Evolutionary conservation across 2,329 filamentous ascomycete species (phyloP), one percentile per base, ranked within the genome.

Genomic region (Balansia obtecta): DNA sequence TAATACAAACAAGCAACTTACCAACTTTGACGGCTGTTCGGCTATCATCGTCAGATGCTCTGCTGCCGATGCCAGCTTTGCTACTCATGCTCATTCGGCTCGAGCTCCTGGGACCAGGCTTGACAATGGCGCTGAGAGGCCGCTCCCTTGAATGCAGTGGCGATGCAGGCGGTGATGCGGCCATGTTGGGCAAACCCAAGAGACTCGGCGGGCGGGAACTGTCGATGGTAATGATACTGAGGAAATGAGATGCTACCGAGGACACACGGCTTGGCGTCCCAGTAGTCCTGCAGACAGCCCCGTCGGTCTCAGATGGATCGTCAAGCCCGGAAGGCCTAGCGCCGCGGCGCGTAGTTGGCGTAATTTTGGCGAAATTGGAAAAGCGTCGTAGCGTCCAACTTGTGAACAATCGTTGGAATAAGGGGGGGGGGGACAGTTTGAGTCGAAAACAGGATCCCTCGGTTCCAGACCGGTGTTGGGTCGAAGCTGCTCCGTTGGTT

Each of bases 11-110:
- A 9, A 18, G 45, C 34, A 8, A 45, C 89, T 61, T 79, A 96
- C 90, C 90, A 65, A 96, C 90, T 91, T 88, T 93, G 70, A 96
- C 90, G 27, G 90, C 87, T 7, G 90, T 95, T 65, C 86, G 90
- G 55, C 77, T 78, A 65, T 95, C 90, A 60, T 96, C 90, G 61
- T 96, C 90, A 0, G 89, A 95, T 22, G 85, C 84, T 63, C 88
- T 80, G 69, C 88, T 95, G 55, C 82, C 85, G 48, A 76, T 82
- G 61, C 80, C 82, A 48, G 80, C 83, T 67, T 86, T 91, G 71
- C 86, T 86, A 61, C 77, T 83, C 72, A 85, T 85, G 71, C 88
- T 95, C 76, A 95, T 74, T 59, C 90, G 86, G 70, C 88, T 95
- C 58, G 76, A 86, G 65, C 87, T 93, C 65, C 88, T 68, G 20